Evolutionary conservation across 495 filamentous ascomycete genomes (phyloP).

Genomic region (Hypoxylon rickii): DNA sequence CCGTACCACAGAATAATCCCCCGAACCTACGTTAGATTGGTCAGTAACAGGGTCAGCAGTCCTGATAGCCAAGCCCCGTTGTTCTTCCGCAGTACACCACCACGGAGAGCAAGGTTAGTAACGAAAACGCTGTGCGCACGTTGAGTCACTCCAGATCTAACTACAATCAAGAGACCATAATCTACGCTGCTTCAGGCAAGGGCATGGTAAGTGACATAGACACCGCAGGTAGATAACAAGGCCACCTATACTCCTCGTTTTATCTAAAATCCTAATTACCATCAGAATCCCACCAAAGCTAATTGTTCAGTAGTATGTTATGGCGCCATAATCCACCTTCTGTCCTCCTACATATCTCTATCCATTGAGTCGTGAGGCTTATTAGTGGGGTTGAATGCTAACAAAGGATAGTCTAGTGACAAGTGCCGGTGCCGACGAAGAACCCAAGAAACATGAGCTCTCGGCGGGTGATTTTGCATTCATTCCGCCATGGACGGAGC

Average conservation of each 20-base stretch:
- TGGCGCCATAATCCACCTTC: background rate
- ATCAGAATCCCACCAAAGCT: constrained; percentile 1
- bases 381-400: constrained; percentile 14
- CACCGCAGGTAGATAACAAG: background rate
- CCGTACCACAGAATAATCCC: background rate
- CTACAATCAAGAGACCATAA: constrained; percentile 47
- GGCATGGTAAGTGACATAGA: constrained; percentile 36
- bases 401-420: constrained; percentile 39
- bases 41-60: constrained; percentile 41
- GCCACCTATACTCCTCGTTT: background rate
- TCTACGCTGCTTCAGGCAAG: constrained; percentile 49
- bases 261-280: background rate
- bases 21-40: constrained; percentile 16
- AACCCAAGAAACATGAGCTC: constrained; percentile 56
- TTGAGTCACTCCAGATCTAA: constrained; percentile 6
- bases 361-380: background rate
- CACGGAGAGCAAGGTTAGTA: constrained; percentile 54
- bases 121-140: background rate
- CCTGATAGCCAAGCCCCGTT: constrained; percentile 47
- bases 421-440: constrained; percentile 45
- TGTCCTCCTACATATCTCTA: background rate
- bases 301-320: constrained; percentile 22
- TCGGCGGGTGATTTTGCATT: constrained; percentile 66
- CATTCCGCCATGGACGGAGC: constrained; percentile 66
- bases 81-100: constrained; percentile 48